phyloP scores from a whole-genome alignment of 768 basidiomycete species.

The Ramaria rubella region DNA sequence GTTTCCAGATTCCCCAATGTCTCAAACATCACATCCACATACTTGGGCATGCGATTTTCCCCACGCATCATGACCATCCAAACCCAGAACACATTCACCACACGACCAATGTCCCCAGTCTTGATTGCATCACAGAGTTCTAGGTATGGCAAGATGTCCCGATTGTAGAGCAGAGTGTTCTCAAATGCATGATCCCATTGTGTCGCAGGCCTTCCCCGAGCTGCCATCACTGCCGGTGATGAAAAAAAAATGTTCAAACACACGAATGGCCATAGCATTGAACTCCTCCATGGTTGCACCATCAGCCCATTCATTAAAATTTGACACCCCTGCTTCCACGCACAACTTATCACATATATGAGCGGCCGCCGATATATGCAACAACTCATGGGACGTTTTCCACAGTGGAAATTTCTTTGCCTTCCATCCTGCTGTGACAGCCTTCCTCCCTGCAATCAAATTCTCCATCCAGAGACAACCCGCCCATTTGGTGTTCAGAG shows the following conservation, averaged over 20 bases:
- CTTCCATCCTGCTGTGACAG: neutral
- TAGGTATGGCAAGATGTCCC: constrained; percentile 35
- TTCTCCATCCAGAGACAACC: constrained; percentile 14
- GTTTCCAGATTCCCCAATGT: constrained; percentile 22
- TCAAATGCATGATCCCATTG: constrained; percentile 28
- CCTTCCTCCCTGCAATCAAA: neutral
- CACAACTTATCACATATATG: neutral
- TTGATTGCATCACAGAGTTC: constrained; percentile 33
- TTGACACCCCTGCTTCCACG: neutral
- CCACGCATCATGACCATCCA: constrained; percentile 27
- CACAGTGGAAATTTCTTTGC: neutral
- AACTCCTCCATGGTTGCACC: neutral
- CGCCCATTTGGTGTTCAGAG: constrained; percentile 18
- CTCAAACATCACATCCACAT: constrained; percentile 29
- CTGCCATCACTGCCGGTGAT: neutral
- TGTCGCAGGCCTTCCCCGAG: neutral
- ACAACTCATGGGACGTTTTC: neutral
- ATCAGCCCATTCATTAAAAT: neutral
- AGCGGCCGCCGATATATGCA: neutral
- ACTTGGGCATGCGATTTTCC: constrained; percentile 27
- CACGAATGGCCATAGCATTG: neutral
- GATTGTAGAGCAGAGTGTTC: constrained; percentile 27
- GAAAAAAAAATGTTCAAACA: neutral
- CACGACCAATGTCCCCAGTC: constrained; percentile 27
- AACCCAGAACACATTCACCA: constrained; percentile 25